phyloP scores from a whole-genome alignment of 176 grass and related monocot genomes.

The Pontederia crassipes region DNA sequence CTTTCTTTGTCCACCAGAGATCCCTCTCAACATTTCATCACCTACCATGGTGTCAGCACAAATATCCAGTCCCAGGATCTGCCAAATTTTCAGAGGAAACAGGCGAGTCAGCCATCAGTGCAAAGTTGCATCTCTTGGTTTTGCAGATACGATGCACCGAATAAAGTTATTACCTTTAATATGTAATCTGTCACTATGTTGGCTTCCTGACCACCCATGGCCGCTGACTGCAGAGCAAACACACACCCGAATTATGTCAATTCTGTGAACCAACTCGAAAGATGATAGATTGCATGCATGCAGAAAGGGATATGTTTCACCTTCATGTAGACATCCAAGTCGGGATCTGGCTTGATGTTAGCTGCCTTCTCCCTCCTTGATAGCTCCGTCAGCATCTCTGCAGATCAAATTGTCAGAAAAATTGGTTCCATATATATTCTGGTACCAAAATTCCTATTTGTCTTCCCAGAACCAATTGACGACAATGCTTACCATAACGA shows the following conservation, averaged over 20 bases:
- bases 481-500: conserved; percentile 36
- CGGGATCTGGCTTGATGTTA: conserved; percentile 75
- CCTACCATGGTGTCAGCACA: conserved; percentile 84
- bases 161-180: too few species aligned
- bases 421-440: too few species aligned
- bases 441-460: too few species aligned
- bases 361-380: conserved; percentile 68
- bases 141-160: neutral
- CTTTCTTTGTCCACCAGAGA: conserved; percentile 81
- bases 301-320: neutral
- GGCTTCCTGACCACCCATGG: too few species aligned
- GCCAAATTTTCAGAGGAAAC: neutral
- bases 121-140: neutral
- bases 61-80: conserved; percentile 76
- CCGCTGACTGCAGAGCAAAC: too few species aligned
- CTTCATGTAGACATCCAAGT: conserved; percentile 73
- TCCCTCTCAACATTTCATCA: conserved; percentile 79
- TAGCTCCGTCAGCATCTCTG: conserved; percentile 74
- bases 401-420: neutral
- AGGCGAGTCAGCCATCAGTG: too few species aligned
- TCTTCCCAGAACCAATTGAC: too few species aligned
- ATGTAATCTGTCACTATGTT: too few species aligned
- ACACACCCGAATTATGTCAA: too few species aligned
- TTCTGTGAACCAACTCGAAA: too few species aligned
- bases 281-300: neutral